Base-by-base conservation (phyloP, 257 asterid genomes). In the Solanum verrucosum region DNA sequence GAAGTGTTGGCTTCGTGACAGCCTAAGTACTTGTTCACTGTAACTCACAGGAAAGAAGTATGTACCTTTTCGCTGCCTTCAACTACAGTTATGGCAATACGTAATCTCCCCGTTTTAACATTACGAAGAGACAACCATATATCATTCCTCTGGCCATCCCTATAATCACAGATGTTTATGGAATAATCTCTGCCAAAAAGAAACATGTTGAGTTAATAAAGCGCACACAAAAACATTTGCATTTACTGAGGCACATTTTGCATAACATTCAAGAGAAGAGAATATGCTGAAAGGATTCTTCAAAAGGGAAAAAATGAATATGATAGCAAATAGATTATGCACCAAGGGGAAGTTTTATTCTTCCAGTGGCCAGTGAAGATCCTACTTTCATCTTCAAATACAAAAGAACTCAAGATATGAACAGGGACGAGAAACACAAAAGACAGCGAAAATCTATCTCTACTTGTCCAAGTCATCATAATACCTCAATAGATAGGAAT, bases 91-190 rank as follows among this genome's bases (percentile, higher is more conserved):
- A 97, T 77, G 21, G 98, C 99, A 89, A 97, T 93, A 93, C 84
- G 98, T 90, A 97, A 84, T 87, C 99, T 92, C 91, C 99, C 99
- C 88, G 88, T 89, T 90, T 95, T 97, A 63, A 94, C 92, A 86
- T 93, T 94, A 91, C 92, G 93, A 74, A 97, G 98, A 87, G 98
- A 89, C 94, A 97, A 90, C 99, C 99, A 97, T 86, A 97, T 87
- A 86, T 97, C 98, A 87, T 93, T 95, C 94, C 98, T 93, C 92
- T 93, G 96, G 59, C 98, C 97, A 84, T 91, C 98, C 91, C 94
- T 91, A 83, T 92, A 88, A 70, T 94, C 97, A 21, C 90, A 90
- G 90, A 95, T 37, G 93, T 91, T 93, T 49, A 96, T 88, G 59
- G 91, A 87, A 89, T 98, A 89, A 70, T 90, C 94, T 88, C 99